Conservation (phyloP, 352 stramenopile genomes). For the Globisporangium polare region DNA sequence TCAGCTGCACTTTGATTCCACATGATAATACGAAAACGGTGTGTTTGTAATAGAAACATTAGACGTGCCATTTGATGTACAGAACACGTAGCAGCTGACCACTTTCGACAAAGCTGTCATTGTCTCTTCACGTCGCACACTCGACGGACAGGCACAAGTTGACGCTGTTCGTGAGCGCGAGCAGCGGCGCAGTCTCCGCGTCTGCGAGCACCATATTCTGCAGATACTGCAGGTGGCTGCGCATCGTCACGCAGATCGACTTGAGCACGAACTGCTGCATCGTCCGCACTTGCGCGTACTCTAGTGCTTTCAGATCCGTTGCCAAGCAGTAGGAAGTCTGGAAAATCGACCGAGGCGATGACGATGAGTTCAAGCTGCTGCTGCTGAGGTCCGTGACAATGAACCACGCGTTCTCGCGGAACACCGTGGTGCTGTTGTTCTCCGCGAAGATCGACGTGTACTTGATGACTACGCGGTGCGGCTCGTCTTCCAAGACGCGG, state of each 20-base stretch:
- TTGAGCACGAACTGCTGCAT: constrained; percentile 5
- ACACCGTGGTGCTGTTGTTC: background rate
- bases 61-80: background rate
- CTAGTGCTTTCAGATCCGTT: background rate
- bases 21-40: too few relatives aligned
- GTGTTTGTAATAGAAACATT: too few relatives aligned
- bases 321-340: background rate
- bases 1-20: background rate
- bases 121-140: background rate
- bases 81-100: background rate
- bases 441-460: background rate
- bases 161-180: background rate
- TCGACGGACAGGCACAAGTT: background rate
- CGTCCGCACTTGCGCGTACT: background rate
- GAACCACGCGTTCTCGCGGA: constrained; percentile 3
- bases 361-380: background rate
- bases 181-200: background rate
- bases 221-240: background rate
- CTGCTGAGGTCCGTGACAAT: background rate
- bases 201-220: background rate
- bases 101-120: background rate
- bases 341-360: background rate
- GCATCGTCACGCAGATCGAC: background rate
- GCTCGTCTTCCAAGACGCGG: background rate
- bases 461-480: background rate